Evolutionary conservation across 768 basidiomycete species (phyloP).

Genomic region (Pleurotus citrinopileatus): DNA sequence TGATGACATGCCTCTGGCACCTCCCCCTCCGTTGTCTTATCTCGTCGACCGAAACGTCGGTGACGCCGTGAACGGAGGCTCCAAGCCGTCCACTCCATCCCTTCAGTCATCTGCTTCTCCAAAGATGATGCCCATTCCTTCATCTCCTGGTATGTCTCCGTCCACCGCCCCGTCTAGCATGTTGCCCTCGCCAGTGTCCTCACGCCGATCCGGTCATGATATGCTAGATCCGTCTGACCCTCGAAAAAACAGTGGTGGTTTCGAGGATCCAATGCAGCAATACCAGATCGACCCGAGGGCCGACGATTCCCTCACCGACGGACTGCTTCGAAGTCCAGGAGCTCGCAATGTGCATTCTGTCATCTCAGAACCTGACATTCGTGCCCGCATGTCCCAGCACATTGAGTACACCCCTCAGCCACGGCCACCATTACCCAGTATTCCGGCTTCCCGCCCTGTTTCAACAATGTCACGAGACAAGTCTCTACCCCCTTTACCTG

Average conservation of each 20-base stretch:
- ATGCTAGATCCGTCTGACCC: slow-evolving; percentile 45
- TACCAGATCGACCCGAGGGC: slow-evolving; percentile 14
- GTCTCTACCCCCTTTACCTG: slow-evolving; percentile 74
- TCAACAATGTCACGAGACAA: slow-evolving; percentile 56
- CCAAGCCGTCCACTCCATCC: slow-evolving; percentile 51
- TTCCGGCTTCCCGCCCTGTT: slow-evolving; percentile 16
- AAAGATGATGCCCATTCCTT: slow-evolving; percentile 52
- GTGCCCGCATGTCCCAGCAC: slow-evolving; percentile 37
- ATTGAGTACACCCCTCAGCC: slow-evolving; percentile 26
- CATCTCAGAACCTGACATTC: slow-evolving; percentile 63
- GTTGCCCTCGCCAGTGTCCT: slow-evolving; percentile 74
- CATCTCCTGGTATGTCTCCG: slow-evolving; percentile 61
- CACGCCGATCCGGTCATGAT: slow-evolving; percentile 59
- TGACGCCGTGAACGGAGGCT: slow-evolving; percentile 54
- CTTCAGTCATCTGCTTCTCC: slow-evolving; percentile 58
- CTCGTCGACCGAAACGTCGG: slow-evolving; percentile 67
- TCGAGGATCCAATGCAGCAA: slow-evolving; percentile 41
- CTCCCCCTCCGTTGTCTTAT: slow-evolving; percentile 90
- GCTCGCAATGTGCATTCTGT: slow-evolving; percentile 48
- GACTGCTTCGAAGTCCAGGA: neutral
- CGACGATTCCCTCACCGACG: slow-evolving; percentile 22
- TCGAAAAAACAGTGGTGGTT: slow-evolving; percentile 36
- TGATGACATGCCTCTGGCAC: slow-evolving; percentile 77
- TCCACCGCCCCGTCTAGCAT: slow-evolving; percentile 74
- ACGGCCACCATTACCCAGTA: slow-evolving; percentile 21